phyloP scores from a whole-genome alignment of 805 yeast species.

The Lipomyces lipofer region DNA sequence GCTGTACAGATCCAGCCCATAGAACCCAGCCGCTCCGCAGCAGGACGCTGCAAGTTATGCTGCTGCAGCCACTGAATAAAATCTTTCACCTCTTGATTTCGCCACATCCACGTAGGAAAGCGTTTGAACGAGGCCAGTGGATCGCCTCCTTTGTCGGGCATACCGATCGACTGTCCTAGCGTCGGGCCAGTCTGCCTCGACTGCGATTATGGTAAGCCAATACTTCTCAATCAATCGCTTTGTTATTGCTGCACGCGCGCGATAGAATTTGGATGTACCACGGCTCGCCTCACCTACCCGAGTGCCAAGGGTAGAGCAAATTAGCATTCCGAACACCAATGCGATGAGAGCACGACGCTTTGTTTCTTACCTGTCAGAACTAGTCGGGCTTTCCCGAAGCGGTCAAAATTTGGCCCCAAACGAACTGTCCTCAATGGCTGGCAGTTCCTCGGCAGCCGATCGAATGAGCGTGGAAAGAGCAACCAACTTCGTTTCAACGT shows the following conservation, averaged over 20 bases:
- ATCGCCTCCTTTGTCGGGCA: neutral
- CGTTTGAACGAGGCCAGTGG: slow-evolving; percentile 3
- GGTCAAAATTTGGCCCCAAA: slow-evolving; percentile 1
- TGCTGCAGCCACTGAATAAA: slow-evolving; percentile 4
- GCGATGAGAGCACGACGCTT: neutral
- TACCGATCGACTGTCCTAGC: slow-evolving; percentile 1
- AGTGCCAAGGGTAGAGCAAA: neutral
- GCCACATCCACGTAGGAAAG: slow-evolving; percentile 1
- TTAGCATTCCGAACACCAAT: neutral
- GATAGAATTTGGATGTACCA: slow-evolving; percentile 2
- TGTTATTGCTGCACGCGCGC: slow-evolving; percentile 1
- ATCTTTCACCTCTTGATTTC: slow-evolving; percentile 3
- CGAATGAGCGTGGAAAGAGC: neutral
- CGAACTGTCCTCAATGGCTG: neutral
- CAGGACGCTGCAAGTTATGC: neutral
- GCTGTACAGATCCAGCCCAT: slow-evolving; percentile 6
- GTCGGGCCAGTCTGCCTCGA: slow-evolving; percentile 8
- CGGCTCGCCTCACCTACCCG: slow-evolving; percentile 3
- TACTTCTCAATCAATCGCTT: neutral
- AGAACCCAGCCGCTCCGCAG: slow-evolving; percentile 5
- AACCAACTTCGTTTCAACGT: neutral
- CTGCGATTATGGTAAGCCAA: neutral
- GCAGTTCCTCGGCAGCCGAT: slow-evolving; percentile 1
- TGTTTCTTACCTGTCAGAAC: neutral
- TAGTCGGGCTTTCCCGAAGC: neutral